Base-by-base conservation (phyloP, 257 asterid species). In the Solanum appendiculatum region DNA sequence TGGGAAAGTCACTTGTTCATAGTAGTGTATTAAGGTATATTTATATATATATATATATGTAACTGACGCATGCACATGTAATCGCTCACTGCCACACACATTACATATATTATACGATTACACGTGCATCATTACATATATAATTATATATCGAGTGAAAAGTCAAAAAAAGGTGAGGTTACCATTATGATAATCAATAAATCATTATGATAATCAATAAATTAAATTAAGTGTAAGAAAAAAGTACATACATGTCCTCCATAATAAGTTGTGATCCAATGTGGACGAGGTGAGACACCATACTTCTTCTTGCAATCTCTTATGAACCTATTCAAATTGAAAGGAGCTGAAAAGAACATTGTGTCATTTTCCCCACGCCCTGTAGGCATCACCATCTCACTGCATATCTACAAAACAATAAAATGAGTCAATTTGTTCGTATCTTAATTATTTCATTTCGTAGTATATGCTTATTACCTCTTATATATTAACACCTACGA, bases 261-360 rank as follows among this genome's bases (percentile, higher is more conserved):
- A 66, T 89, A 92, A 84, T 92, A 89, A 21, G 89, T 92, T 23
- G 94, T 92, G 87, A 90, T 23, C 94, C 94, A 92, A 70, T 92
- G 92, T 21, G 92, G 91, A 77, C 93, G 90, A 66, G 93, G 92
- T 33, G 83, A 63, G 31, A 92, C 94, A 11, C 92, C 91, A 56
- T 74, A 92, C 12, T 4, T 0, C 75, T 14, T 13, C 58, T 63
- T 77, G 89, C 94, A 92, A 4, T 58, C 68, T 66, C 27, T 5
- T 0, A 81, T 82, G 31, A 82, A 89, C 3, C 84, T 54, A 4
- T 85, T 8, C 36, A 90, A 31, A 16, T 66, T 34, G 56, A 92
- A 92, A 83, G 92, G 93, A n/a, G 68, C 6, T 21, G 91, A 44
- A 58, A 51, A 89, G 34, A 90, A 90, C 92, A 92, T 92, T 3